Base-by-base conservation (phyloP, 805 yeast genomes). In the Kregervanrija fluxuum region DNA sequence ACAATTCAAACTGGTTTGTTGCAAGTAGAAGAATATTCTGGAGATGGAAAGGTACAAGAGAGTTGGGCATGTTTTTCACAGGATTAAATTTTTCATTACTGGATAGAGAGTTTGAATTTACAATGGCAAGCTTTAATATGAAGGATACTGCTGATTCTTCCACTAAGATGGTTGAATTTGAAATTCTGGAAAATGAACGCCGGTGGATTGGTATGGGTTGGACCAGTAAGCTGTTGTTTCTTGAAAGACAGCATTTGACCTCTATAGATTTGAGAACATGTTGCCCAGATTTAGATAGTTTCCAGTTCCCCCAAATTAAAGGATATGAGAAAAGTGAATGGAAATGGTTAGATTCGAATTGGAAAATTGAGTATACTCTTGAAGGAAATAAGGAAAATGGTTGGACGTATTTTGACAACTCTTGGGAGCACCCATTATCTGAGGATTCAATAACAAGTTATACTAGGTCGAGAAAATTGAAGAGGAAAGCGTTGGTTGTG, bases 191-290 rank as follows among this genome's bases (percentile, higher is more conserved):
- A 52, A 74, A 79, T 51, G 79, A 80, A 55, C 65, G 86, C 51
- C 62, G 83, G 39, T 78, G 84, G 82, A 33, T 79, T 3, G 83
- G 80, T 0, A 47, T 79, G 13, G 85, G 84, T 6, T 79, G 84
- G 84, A 60, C 73, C 34, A 66, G 68, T 40, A 61, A 64, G 13
- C 55, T 77, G 33, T 52, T 77, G 4, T 83, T 84, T 2, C 65
- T 68, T 45, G 85, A 79, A 48, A 53, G 83, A 22, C 53, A 75
- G 1, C 62, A 67, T 14, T 79, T 62, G 51, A 75, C 81, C 36
- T 70, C 68, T 46, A 71, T 63, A 28, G 57, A 66, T 11, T 62
- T 63, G 9, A 59, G 55, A 44, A 50, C 59, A 45, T 48, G 62
- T 17, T 52, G 60, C 35, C 40, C 60, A 35, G 44, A 58, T 33